Evolutionary conservation across 148 eudicot genomes (phyloP).

Genomic region (Silene conica): DNA sequence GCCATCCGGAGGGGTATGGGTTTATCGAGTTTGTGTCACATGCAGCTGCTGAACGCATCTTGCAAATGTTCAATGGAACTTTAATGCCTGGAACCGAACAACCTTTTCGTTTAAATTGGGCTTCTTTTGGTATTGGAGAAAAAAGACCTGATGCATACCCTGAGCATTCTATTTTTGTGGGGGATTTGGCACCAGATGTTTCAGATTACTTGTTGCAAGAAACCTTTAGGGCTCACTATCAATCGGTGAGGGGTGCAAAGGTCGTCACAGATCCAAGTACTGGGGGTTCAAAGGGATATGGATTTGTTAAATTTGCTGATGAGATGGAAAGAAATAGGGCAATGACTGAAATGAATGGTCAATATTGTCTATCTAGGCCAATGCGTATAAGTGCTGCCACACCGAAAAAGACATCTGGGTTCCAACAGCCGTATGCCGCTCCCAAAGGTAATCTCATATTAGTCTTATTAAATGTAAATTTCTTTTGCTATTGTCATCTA

Average conservation of each 20-base stretch:
- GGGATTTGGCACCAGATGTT: conserved; percentile 94
- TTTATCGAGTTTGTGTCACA: conserved; percentile 89
- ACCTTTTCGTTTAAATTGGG: conserved; percentile 90
- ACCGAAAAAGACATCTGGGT: conserved; percentile 70
- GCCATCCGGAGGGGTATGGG: conserved; percentile 96
- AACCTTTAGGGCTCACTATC: conserved; percentile 74
- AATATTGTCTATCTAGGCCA: conserved; percentile 82
- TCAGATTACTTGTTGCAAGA: conserved; percentile 87
- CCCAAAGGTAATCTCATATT: conserved; percentile 48
- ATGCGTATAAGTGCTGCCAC: conserved; percentile 99
- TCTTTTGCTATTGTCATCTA: not conserved
- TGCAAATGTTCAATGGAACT: conserved; percentile 79
- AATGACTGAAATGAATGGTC: conserved; percentile 96
- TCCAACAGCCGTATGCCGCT: conserved; percentile 65
- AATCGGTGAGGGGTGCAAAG: conserved; percentile 92
- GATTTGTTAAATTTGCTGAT: conserved; percentile 94
- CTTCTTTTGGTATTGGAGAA: conserved; percentile 94
- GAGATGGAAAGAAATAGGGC: conserved; percentile 86
- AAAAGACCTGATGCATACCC: conserved; percentile 71
- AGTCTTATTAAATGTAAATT: no score
- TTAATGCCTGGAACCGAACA: conserved; percentile 89
- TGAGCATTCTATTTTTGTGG: conserved; percentile 94
- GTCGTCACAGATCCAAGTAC: conserved; percentile 90
- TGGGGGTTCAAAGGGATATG: conserved; percentile 92
- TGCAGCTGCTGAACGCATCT: conserved; percentile 72